Base-by-base conservation (phyloP, 192 early-diverging fungal genomes). In the Rhizophagus clarus region DNA sequence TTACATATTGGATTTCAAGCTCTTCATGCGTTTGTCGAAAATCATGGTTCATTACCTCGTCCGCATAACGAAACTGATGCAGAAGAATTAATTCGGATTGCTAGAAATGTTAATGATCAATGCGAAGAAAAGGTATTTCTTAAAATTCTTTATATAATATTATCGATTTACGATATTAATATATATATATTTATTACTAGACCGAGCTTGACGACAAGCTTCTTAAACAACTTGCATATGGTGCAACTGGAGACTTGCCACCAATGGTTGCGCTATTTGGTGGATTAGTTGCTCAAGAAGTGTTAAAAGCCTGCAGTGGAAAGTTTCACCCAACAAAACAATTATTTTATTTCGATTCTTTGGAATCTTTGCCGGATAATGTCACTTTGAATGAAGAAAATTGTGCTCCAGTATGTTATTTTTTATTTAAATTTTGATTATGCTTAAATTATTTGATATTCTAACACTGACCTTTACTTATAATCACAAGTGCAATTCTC, bases 221-320 rank as follows among this genome's bases (percentile, higher is more conserved):
- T 32, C 89, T 98, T 49, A 94, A 93, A 79, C 91, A 96, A 84
- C 86, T 99, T 29, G 80, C 97, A 45, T 98, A 88, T 80, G 93
- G 96, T 83, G 95, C 97, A 22, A 82, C 89, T 26, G 98, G 98
- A 64, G 95, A 98, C 80, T 79, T 99, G 62, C 88, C 96, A 22
- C 97, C 98, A 45, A 97, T 99, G 96, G 89, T 91, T 26, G 98
- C 97, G 20, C 91, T 98, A n/a, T 90, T 97, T 84, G 98, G 98
- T 74, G 98, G 98, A 61, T 85, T 98, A 26, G 93, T 97, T 29
- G 98, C 97, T 24, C 98, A 99, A 85, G 98, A 99, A 84, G 97
- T 98, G 17, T 89, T 99, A 14, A 99, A 99, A 91, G 95, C 96
- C n/a, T 94, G 93, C 87, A 95, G 94, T 81, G 97, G 96, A 79